phyloP scores from a whole-genome alignment of 2,329 filamentous ascomycete genomes.

The Fusarium algeriense region DNA sequence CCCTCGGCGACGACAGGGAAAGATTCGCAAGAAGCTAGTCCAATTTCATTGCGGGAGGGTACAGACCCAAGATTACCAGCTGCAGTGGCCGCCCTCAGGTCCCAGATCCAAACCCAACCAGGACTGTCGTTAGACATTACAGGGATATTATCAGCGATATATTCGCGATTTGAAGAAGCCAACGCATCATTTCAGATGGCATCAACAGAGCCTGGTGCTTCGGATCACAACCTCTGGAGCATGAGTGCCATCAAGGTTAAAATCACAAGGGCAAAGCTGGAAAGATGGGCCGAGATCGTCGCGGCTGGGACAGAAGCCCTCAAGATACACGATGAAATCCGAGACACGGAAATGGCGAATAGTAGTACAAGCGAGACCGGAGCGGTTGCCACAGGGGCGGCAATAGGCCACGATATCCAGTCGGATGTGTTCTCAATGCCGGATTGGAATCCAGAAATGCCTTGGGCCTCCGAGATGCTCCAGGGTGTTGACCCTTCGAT shows the following conservation, averaged over 20 bases:
- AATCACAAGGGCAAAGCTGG: constrained; percentile 60
- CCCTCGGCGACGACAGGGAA: constrained; percentile 18
- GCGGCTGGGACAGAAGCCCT: constrained; percentile 51
- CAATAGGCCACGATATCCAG: no score
- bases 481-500: constrained; percentile 52
- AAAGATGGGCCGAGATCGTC: constrained; percentile 61
- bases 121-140: constrained; percentile 60
- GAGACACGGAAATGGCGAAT: constrained; percentile 38
- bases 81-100: constrained; percentile 57
- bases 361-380: neutral
- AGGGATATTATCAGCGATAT: constrained; percentile 57
- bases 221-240: constrained; percentile 62
- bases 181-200: constrained; percentile 53
- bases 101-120: constrained; percentile 58
- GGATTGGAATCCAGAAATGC: constrained; percentile 47
- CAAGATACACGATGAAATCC: constrained; percentile 34
- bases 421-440: constrained; percentile 41
- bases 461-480: constrained; percentile 51
- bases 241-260: constrained; percentile 61
- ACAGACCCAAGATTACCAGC: constrained; percentile 55
- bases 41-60: constrained; percentile 46
- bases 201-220: constrained; percentile 49
- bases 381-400: constrained; percentile 5
- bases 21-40: constrained; percentile 24
- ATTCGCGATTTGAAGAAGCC: constrained; percentile 58